These are phyloP conservation scores for Euphorbia schlechtendalii DNA, from an alignment of 441 rosid species.

Conservation along the genomic window DNA sequence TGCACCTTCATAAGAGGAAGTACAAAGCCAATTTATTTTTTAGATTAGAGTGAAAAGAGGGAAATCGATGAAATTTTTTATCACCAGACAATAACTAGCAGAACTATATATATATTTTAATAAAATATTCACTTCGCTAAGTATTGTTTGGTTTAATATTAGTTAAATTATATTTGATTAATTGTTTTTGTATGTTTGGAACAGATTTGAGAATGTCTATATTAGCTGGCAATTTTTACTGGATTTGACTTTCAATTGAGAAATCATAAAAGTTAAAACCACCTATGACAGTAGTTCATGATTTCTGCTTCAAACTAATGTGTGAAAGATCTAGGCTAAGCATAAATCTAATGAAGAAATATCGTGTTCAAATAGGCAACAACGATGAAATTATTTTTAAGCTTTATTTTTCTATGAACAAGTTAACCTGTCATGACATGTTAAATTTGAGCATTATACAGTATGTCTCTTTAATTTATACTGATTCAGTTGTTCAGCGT, in stretches of 20 bases:
- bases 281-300: background rate
- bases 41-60: background rate
- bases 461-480: background rate
- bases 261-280: background rate
- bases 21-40: background rate
- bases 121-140: background rate
- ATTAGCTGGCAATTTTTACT: background rate
- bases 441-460: background rate
- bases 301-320: background rate
- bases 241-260: background rate
- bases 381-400: no score
- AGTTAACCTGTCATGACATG: background rate
- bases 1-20: background rate
- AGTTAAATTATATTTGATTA: background rate
- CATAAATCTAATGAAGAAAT: no score
- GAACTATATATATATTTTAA: background rate
- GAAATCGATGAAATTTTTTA: background rate
- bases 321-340: background rate
- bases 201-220: background rate
- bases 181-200: background rate
- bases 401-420: background rate
- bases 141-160: background rate
- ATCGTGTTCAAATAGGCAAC: no score
- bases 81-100: background rate
- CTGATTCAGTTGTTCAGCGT: no score